Base-by-base conservation (phyloP, 129 eudicot species). In the Helianthus tuberosus region DNA sequence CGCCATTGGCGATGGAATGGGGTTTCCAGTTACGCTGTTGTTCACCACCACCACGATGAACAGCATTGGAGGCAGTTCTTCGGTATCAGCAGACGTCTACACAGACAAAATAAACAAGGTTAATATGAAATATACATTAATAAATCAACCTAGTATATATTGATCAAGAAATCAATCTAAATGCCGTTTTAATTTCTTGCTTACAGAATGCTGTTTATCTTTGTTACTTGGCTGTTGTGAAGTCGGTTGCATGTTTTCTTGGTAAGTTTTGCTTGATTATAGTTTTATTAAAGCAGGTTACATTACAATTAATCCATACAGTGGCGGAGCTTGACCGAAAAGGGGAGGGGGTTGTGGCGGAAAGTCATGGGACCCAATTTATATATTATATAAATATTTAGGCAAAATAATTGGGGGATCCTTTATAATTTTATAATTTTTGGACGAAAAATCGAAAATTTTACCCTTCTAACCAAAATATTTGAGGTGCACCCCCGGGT, bases 1-100 rank as follows among this genome's bases (percentile, higher is more conserved):
- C 3, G 77, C 96, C 6, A 50, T 89, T 5, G 89, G 91, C n/a
- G 96, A 89, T 12, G 98, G 98, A 2, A 6, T 85, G 55, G 81
- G 91, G 46, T 43, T 74, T 75, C 96, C 96, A 0, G 23, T 20
- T 20, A 73, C 51, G 27, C 81, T 82, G 82, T 74, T 89, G 13
- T 69, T 68, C 44, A 48, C 63, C 63, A 69, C 7, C 53, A 48
- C 29, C 64, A 3, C 59, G 44, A 16, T 44, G 39, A 29, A 66
- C 80, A 76, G 73, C 55, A 72, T 92, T 55, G 96, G 98, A 23
- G 23, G n/a, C 63, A 5, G 68, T 15, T 61, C 80, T n/a, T 29
- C 75, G 71, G 43, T 77, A 16, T 13, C 52, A 53, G 3, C 54
- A 1, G 63, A 63, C 35, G 53, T 41, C 29, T 86, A 84, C 73